phyloP scores from a whole-genome alignment of 768 basidiomycete genomes.

The Pisolithus marmoratus region DNA sequence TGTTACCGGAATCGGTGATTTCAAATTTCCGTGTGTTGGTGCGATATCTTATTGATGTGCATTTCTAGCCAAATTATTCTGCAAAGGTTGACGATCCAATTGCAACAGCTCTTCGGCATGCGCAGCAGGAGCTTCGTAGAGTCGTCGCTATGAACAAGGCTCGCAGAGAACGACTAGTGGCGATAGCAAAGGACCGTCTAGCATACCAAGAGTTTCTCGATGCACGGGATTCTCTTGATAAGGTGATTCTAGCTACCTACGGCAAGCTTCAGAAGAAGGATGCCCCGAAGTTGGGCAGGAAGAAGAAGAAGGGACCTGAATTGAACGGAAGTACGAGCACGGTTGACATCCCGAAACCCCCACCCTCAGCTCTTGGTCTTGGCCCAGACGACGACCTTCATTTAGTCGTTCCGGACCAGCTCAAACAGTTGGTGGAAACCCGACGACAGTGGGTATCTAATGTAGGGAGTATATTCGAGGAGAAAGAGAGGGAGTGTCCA shows the following conservation, averaged over 20 bases:
- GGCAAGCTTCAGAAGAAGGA: conserved; percentile 81
- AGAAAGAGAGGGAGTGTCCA: conserved; percentile 58
- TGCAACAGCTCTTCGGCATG: conserved; percentile 81
- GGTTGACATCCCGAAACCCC: conserved; percentile 44
- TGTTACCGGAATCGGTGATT: conserved; percentile 67
- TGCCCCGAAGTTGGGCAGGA: conserved; percentile 58
- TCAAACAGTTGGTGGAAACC: conserved; percentile 69
- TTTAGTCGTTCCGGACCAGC: conserved; percentile 58
- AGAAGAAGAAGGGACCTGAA: conserved; percentile 62
- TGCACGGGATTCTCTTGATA: conserved; percentile 79
- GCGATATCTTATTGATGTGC: conserved; percentile 11
- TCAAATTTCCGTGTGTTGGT: not conserved
- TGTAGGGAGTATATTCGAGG: conserved; percentile 71
- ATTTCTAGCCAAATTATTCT: conserved; percentile 60
- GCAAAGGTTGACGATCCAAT: conserved; percentile 91
- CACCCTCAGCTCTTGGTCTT: conserved; percentile 68
- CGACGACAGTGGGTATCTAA: conserved; percentile 73
- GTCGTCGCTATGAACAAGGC: conserved; percentile 82
- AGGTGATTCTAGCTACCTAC: conserved; percentile 70
- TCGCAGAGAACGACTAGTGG: conserved; percentile 65
- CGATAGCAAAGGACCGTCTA: conserved; percentile 79
- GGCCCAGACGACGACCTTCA: conserved; percentile 60
- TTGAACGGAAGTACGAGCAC: conserved; percentile 26
- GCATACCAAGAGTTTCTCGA: conserved; percentile 91
- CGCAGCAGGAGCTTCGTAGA: conserved; percentile 72